Evolutionary conservation across 164 flowering plant genomes (phyloP), one percentile per base, ranked within the genome.

Genomic region (Cinnamomum chago): DNA sequence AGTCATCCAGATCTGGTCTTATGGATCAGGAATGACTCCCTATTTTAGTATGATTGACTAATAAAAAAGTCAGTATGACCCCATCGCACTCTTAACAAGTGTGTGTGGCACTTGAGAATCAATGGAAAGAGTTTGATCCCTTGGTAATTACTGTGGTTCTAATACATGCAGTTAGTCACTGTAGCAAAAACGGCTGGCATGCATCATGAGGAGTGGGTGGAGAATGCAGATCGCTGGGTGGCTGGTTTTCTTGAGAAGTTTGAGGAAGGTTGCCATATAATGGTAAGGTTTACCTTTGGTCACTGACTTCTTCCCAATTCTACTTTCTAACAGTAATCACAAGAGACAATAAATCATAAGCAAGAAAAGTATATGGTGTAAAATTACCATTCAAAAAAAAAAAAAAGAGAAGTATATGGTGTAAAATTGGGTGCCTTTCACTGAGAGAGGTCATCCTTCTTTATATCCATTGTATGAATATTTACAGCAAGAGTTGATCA

Each of bases 221-320:
- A 88, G 76, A 91, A 91, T 86, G 97, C 97, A 55, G 97, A 90
- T 80, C 90, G 94, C 2, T 87, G 80, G 87, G 89, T 90, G 79
- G 94, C 92, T 79, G 94, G 92, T 52, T 90, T 91, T 75, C 90
- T 91, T 22, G 91, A 87, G 77, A 91, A 88, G 90, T 90, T 91
- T 72, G 97, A 91, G 84, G 94, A 91, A 85, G 86, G 92, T 73
- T 90, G 97, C 76, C 92, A 91, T 75, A 86, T 84, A 78, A 89
- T 91, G 94, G 93, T 79, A 58, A 76, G 47, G 80, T 64, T 50
- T 50, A 18, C 17, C 13, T 15, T 20, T 55, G 20, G 12, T 0
- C 17, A 5, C n/a, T 12, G n/a, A 50, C 2, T 60, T 11, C 28
- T 22, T 3, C 6, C 58, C 24, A 14, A 12, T 18, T 72, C 11